Conservation (phyloP, 495 filamentous ascomycete species). For the Durotheca rogersii region DNA sequence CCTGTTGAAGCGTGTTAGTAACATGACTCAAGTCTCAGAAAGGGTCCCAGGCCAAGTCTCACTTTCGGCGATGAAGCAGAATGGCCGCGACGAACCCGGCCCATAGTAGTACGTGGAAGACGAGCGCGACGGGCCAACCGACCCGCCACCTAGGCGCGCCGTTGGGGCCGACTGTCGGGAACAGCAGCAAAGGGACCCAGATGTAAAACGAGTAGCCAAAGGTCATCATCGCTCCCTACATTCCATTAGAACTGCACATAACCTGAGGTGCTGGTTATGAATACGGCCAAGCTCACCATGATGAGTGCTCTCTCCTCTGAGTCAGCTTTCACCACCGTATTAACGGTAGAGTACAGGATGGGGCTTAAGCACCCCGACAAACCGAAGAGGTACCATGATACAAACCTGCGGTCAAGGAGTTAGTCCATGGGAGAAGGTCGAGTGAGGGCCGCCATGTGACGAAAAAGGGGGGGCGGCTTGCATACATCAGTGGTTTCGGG, state of each 20-base stretch:
- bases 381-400: slow-evolving; percentile 51
- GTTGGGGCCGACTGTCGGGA: slow-evolving; percentile 44
- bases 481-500: slow-evolving; percentile 44
- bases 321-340: slow-evolving; percentile 48
- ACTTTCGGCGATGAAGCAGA: slow-evolving; percentile 40
- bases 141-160: slow-evolving; percentile 50
- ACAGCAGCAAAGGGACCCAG: slow-evolving; percentile 48
- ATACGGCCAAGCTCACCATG: slow-evolving; percentile 34
- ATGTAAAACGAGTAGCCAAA: slow-evolving; percentile 53
- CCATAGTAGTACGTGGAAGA: slow-evolving; percentile 46
- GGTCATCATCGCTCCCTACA: slow-evolving; percentile 51
- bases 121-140: slow-evolving; percentile 47
- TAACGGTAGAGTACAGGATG: slow-evolving; percentile 50
- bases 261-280: no score
- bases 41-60: no score
- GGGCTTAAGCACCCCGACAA: slow-evolving; percentile 45
- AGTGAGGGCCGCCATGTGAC: no score
- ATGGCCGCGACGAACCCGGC: slow-evolving; percentile 43
- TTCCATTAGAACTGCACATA: slow-evolving; percentile 1
- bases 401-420: no score
- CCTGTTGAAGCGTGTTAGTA: neutral
- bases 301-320: slow-evolving; percentile 51
- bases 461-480: neutral
- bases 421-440: no score
- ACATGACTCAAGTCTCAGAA: no score